Conservation (phyloP, 768 basidiomycete genomes). For the Artomyces pyxidatus region DNA sequence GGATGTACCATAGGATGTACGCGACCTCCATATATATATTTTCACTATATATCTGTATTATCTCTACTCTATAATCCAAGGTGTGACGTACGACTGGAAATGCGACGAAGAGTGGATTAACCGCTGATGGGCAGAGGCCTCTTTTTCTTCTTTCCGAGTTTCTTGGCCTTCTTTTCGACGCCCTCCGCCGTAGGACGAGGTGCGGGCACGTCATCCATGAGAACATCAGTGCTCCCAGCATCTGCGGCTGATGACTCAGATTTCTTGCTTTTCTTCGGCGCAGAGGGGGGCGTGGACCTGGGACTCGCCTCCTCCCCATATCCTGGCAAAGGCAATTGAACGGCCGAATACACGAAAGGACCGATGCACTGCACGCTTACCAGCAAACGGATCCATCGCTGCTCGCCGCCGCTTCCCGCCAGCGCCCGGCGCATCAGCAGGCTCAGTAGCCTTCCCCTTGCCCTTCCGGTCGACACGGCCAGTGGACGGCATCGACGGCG, state of each 20-base stretch:
- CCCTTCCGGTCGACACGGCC: constrained; percentile 14
- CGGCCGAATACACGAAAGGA: not conserved
- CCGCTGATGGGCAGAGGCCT: constrained; percentile 1
- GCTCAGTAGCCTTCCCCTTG: constrained; percentile 17
- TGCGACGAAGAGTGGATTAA: constrained; percentile 9
- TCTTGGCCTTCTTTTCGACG: not conserved
- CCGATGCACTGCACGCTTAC: constrained; percentile 26
- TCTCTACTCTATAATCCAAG: too few relatives aligned
- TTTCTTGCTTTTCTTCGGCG: not conserved
- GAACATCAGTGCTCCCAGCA: not conserved
- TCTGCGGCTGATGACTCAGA: not conserved
- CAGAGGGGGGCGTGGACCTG: constrained; percentile 4
- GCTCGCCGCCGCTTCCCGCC: constrained; percentile 40
- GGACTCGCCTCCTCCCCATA: constrained; percentile 21
- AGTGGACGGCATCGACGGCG: constrained; percentile 2
- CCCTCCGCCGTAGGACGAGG: not conserved
- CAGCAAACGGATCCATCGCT: constrained; percentile 58
- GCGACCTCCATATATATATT: too few relatives aligned
- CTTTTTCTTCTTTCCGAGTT: constrained; percentile 9
- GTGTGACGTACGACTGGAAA: too few relatives aligned
- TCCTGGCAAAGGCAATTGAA: constrained; percentile 17
- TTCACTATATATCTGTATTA: too few relatives aligned
- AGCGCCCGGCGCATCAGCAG: not conserved
- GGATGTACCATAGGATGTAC: too few relatives aligned
- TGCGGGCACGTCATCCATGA: not conserved